A percentile compares a stretch with the other conserved stretches of the same genome.
Conservation (phyloP, 768 basidiomycete genomes). For the Serendipita sp. region DNA sequence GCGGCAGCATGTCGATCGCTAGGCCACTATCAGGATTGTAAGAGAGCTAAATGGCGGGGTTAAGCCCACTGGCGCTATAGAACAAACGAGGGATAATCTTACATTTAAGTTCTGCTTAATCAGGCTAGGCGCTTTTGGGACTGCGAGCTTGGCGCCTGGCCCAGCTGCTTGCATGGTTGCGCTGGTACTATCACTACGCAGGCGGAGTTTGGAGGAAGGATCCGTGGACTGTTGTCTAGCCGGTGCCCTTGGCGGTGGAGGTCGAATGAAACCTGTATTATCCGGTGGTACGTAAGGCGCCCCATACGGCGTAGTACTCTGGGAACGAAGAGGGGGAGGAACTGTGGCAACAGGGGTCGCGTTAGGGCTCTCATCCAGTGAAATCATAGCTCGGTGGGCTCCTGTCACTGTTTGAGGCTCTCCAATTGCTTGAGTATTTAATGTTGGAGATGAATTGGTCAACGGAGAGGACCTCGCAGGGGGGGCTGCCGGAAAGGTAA, state of each 20-base stretch:
- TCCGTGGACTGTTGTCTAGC: neutral
- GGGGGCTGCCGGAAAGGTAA: slow-evolving; percentile 21
- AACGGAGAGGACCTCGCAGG: neutral
- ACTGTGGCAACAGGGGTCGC: neutral
- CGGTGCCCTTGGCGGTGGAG: neutral
- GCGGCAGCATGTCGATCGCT: slow-evolving; percentile 43
- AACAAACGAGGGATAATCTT: neutral
- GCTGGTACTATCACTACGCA: neutral
- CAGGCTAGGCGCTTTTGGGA: neutral
- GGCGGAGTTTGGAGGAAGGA: neutral
- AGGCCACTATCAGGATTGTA: neutral
- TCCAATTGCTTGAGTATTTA: neutral
- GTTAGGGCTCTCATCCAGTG: neutral
- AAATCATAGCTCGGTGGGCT: neutral
- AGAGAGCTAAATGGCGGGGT: neutral
- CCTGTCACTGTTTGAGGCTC: neutral
- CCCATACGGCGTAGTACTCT: neutral
- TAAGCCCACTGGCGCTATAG: no score
- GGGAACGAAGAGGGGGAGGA: neutral
- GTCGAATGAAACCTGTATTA: neutral
- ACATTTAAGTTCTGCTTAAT: neutral
- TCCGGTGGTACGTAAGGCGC: neutral
- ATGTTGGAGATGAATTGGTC: neutral
- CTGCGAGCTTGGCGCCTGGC: neutral
- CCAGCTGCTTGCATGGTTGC: neutral